A percentile compares a stretch with the other conserved stretches of the same genome.
These are phyloP conservation scores for Crithidia acanthocephali DNA, from an alignment of 208 protist genomes.

Conservation along the genomic window DNA sequence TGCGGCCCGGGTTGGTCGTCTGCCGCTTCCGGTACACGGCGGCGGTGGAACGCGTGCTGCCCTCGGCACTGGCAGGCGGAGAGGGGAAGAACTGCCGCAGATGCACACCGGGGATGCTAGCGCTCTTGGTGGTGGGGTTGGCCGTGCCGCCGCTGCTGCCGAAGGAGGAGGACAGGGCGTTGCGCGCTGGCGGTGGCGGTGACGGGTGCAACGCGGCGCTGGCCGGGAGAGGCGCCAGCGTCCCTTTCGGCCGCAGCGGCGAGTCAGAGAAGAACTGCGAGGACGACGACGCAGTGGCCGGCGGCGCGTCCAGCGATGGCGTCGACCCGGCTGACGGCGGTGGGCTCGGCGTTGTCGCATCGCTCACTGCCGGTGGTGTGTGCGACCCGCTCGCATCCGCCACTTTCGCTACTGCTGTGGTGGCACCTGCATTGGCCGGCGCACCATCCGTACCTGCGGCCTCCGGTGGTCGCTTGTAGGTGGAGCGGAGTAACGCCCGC, in stretches of 20 bases:
- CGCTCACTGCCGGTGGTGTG: background rate
- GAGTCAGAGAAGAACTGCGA: background rate
- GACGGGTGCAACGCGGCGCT: background rate
- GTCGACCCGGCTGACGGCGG: background rate
- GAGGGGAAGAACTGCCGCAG: constrained; percentile 39
- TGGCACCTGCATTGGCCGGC: background rate
- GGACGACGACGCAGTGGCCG: background rate
- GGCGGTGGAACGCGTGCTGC: background rate
- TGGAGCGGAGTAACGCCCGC: constrained; percentile 68
- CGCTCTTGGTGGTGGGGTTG: too few relatives aligned
- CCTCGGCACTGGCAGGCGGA: constrained; percentile 31
- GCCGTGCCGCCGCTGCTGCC: background rate
- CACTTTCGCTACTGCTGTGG: background rate
- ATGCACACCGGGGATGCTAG: background rate
- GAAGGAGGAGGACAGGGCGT: constrained; percentile 5
- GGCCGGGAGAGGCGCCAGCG: constrained; percentile 10
- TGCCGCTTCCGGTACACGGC: constrained; percentile 29
- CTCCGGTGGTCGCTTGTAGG: constrained; percentile 32
- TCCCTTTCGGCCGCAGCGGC: background rate
- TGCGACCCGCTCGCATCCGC: background rate
- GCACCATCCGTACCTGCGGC: background rate
- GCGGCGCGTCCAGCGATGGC: background rate
- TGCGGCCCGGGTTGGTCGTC: constrained; percentile 24
- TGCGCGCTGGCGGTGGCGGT: background rate
- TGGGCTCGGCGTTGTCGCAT: background rate